Percentiles rank a stretch among this genome's conserved stretches.
Evolutionary conservation across 1,139 yeast genomes (phyloP).

Genomic region (Hansenula lynferdii): DNA sequence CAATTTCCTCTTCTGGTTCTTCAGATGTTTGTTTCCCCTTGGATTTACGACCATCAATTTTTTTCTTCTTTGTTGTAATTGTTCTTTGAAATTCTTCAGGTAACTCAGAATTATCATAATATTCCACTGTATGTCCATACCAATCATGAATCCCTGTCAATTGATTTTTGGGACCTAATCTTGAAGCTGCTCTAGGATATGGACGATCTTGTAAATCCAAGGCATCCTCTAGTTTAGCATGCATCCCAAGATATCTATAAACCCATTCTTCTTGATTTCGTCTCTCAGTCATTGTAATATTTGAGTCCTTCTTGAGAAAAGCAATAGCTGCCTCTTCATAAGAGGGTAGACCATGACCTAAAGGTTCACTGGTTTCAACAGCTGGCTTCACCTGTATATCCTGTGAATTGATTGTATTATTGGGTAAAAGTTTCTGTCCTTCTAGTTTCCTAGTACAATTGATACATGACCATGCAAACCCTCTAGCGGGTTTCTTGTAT

Average conservation of each 20-base stretch:
- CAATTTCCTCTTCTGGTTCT: slow-evolving; percentile 19
- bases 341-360: slow-evolving; percentile 34
- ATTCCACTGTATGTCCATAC: slow-evolving; percentile 62
- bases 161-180: slow-evolving; percentile 75
- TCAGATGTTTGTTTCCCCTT: slow-evolving; percentile 8
- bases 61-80: slow-evolving; percentile 18
- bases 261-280: slow-evolving; percentile 69
- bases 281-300: slow-evolving; percentile 39
- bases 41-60: slow-evolving; percentile 15
- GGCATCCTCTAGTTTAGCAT: slow-evolving; percentile 73
- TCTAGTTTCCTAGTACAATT: slow-evolving; percentile 51
- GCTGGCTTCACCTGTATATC: too few relatives aligned
- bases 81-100: slow-evolving; percentile 20
- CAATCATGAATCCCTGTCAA: slow-evolving; percentile 63
- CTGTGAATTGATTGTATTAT: slow-evolving; percentile 5
- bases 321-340: slow-evolving; percentile 58
- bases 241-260: slow-evolving; percentile 74
- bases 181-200: slow-evolving; percentile 76
- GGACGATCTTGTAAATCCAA: slow-evolving; percentile 78
- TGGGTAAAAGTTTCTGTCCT: slow-evolving; percentile 16
- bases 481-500: slow-evolving; percentile 73
- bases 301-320: slow-evolving; percentile 42
- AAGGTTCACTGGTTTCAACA: neutral
- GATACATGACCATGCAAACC: slow-evolving; percentile 94
- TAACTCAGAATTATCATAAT: slow-evolving; percentile 44